Conservation (phyloP, 441 rosid species). For the Mallotus repandus region DNA sequence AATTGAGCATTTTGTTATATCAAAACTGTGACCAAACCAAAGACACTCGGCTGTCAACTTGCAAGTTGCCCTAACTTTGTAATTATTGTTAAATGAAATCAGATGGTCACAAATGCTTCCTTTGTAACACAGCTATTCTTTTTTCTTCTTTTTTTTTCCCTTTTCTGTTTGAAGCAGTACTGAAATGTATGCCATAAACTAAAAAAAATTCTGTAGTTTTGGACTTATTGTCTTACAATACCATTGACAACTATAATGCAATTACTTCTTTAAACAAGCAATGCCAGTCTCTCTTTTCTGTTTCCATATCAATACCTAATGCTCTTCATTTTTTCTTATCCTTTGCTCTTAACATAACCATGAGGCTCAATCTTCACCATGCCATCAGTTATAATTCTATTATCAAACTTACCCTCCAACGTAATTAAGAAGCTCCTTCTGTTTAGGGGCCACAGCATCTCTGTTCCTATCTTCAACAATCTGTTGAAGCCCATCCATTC, state of each 20-base stretch:
- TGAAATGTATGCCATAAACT: neutral
- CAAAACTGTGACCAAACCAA: neutral
- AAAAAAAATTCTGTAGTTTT: constrained; percentile 6
- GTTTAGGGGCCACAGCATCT: constrained; percentile 89
- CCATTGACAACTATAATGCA: neutral
- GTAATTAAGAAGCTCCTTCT: constrained; percentile 84
- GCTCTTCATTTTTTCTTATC: neutral
- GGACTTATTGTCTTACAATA: neutral
- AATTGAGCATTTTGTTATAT: neutral
- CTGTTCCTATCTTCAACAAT: constrained; percentile 81
- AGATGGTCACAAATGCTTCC: neutral
- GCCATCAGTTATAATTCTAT: constrained; percentile 6
- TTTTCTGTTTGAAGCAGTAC: neutral
- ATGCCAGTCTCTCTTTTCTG: neutral
- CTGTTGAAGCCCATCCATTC: constrained; percentile 83
- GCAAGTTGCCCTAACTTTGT: neutral
- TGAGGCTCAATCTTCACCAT: neutral
- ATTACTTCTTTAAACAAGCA: neutral
- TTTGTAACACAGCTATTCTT: neutral
- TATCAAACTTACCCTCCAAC: constrained; percentile 70
- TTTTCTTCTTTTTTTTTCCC: too few relatives aligned
- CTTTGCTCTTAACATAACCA: neutral
- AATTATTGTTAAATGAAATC: neutral
- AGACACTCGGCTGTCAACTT: neutral
- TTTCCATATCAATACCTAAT: neutral